Evolutionary conservation across 805 yeast species (phyloP).

Genomic region (Spathaspora arborariae): DNA sequence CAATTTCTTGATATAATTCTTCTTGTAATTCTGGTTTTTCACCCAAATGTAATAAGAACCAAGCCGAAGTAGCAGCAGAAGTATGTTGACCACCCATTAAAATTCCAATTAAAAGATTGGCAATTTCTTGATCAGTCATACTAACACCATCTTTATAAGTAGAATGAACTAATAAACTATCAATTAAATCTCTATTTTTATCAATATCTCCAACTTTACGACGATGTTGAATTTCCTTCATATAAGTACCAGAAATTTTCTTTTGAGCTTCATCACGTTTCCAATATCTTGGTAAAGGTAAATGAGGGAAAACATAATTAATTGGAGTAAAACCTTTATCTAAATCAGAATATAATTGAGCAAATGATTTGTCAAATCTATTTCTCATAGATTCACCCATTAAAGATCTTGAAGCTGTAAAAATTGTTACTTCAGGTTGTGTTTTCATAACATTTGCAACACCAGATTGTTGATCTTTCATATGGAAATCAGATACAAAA

Average conservation of each 20-base stretch:
- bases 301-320: slow-evolving; percentile 91
- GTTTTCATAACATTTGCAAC: slow-evolving; percentile 67
- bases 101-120: slow-evolving; percentile 89
- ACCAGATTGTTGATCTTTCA: slow-evolving; percentile 38
- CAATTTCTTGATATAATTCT: slow-evolving; percentile 72
- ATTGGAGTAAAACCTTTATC: slow-evolving; percentile 97
- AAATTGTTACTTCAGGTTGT: slow-evolving; percentile 93
- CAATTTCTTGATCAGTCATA: slow-evolving; percentile 95
- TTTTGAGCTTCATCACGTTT: slow-evolving; percentile 86
- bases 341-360: slow-evolving; percentile 80
- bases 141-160: slow-evolving; percentile 89
- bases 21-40: slow-evolving; percentile 84
- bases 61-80: slow-evolving; percentile 91
- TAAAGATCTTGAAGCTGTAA: slow-evolving; percentile 90
- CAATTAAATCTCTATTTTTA: slow-evolving; percentile 84
- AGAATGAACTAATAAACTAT: slow-evolving; percentile 74
- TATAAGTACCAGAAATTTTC: slow-evolving; percentile 74
- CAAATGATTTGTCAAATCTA: slow-evolving; percentile 77
- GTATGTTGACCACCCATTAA: slow-evolving; percentile 99
- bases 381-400: slow-evolving; percentile 90
- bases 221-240: slow-evolving; percentile 72
- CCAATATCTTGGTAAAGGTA: slow-evolving; percentile 83
- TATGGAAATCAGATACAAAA: slow-evolving; percentile 50
- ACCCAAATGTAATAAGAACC: slow-evolving; percentile 90
- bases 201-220: slow-evolving; percentile 69